Base-by-base conservation (phyloP, 208 protist species). In the Trypanosoma mega region DNA sequence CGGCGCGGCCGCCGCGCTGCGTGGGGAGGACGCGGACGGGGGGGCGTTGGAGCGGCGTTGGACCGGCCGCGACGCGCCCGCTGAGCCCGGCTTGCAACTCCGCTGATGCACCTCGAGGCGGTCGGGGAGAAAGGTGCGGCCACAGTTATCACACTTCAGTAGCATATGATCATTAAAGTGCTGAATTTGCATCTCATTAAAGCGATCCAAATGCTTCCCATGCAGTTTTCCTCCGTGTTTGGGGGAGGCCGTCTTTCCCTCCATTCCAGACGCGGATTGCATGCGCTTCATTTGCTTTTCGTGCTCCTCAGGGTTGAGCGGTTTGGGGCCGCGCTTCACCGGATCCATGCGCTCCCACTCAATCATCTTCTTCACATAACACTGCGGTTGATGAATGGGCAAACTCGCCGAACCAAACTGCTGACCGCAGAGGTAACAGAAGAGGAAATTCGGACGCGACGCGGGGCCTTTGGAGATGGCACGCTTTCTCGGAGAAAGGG, bases 351-450 rank as follows among this genome's bases (percentile, higher is more conserved):
- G 82, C 70, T 95, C 78, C 88, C 90, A 95, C 69, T 81, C 80
- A 51, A 94, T 91, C 45, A 93, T 73, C 63, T 86, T 84, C 76
- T 97, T 96, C 24, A 93, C 59, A 58, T 93, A 92, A 60, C 93
- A 97, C 77, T 96, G 87, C 21, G 85, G 87, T n/a, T 88, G 90
- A 52, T 97, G 93, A 61, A 97, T 93, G 57, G 63, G 69, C 24
- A 97, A 78, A 71, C 87, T 96, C 20, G 62, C 58, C 12, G 73
- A 78, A 57, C 90, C 82, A 51, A 96, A 97, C 80, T 96, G 83
- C 26, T 71, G 85, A 0, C 90, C 91, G 63, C 90, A 97, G 12
- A 96, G 73, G 57, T 96, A 96, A 63, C 91, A 96, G 21, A 93
- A 69, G 36, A 94, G 61, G 62, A 94, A 94, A 37, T 84, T 88